phyloP scores from a whole-genome alignment of 1,284 basidiomycete species.

The Moesziomyces aphidis region DNA sequence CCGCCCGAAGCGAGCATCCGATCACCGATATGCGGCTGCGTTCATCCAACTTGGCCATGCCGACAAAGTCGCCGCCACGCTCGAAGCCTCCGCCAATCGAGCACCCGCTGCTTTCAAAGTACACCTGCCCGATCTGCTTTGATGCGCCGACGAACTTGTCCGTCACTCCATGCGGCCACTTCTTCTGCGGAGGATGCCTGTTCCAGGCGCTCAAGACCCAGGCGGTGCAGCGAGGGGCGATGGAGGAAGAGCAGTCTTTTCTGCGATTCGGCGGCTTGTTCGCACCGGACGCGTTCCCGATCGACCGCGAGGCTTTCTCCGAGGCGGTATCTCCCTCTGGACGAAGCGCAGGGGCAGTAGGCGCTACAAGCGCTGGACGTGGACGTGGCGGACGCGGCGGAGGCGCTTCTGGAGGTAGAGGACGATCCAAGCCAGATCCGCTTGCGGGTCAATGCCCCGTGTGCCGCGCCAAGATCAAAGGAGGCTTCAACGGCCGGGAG shows the following conservation, averaged over 20 bases:
- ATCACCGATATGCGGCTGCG: slow-evolving; percentile 43
- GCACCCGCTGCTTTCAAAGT: slow-evolving; percentile 51
- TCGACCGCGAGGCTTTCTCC: background rate
- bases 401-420: background rate
- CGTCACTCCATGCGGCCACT: slow-evolving; percentile 61
- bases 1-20: slow-evolving; percentile 22
- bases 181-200: slow-evolving; percentile 62
- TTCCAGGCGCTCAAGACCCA: slow-evolving; percentile 57
- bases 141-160: slow-evolving; percentile 48
- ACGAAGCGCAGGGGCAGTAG: slow-evolving; percentile 4
- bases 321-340: slow-evolving; percentile 8
- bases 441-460: slow-evolving; percentile 60
- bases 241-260: slow-evolving; percentile 34
- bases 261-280: slow-evolving; percentile 25
- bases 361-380: slow-evolving; percentile 3
- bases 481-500: slow-evolving; percentile 52
- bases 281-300: slow-evolving; percentile 23
- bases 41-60: slow-evolving; percentile 28
- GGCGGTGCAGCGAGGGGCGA: slow-evolving; percentile 36
- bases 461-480: slow-evolving; percentile 55
- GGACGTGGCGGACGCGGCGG: slow-evolving; percentile 11
- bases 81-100: slow-evolving; percentile 48
- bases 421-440: slow-evolving; percentile 35
- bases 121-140: slow-evolving; percentile 63
- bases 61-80: slow-evolving; percentile 36